Conservation (phyloP, 1,284 basidiomycete species). For the Sanguinoderma infundibulare region DNA sequence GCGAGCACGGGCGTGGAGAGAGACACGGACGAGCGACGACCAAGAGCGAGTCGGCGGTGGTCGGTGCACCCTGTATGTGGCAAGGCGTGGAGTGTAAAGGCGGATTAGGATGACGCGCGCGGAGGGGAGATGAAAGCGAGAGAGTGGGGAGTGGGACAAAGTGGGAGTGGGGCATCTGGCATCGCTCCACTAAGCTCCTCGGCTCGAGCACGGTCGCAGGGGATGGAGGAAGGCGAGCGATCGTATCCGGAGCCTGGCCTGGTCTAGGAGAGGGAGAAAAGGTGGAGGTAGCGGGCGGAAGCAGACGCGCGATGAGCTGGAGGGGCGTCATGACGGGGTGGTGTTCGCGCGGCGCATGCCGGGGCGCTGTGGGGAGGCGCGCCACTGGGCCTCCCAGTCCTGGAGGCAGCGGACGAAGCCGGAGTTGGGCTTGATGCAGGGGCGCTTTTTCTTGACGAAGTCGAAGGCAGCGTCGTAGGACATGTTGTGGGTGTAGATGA, state of each 20-base stretch:
- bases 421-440: slow-evolving; percentile 73
- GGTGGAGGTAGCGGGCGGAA: background rate
- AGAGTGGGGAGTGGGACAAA: background rate
- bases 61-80: too few relatives aligned
- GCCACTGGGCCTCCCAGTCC: slow-evolving; percentile 33
- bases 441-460: slow-evolving; percentile 59
- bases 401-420: slow-evolving; percentile 46
- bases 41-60: too few relatives aligned
- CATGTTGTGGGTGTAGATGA: slow-evolving; percentile 69
- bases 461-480: slow-evolving; percentile 65
- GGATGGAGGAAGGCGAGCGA: background rate
- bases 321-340: slow-evolving; percentile 18
- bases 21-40: too few relatives aligned
- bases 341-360: slow-evolving; percentile 26
- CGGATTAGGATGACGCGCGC: background rate
- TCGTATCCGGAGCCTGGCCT: too few relatives aligned
- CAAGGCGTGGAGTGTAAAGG: background rate
- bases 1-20: too few relatives aligned
- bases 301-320: background rate
- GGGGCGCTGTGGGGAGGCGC: slow-evolving; percentile 20
- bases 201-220: background rate
- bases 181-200: background rate
- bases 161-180: background rate
- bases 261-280: background rate
- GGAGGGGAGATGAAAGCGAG: background rate